Base-by-base conservation (phyloP, 75 land plant species). In the Sequoiadendron giganteum region DNA sequence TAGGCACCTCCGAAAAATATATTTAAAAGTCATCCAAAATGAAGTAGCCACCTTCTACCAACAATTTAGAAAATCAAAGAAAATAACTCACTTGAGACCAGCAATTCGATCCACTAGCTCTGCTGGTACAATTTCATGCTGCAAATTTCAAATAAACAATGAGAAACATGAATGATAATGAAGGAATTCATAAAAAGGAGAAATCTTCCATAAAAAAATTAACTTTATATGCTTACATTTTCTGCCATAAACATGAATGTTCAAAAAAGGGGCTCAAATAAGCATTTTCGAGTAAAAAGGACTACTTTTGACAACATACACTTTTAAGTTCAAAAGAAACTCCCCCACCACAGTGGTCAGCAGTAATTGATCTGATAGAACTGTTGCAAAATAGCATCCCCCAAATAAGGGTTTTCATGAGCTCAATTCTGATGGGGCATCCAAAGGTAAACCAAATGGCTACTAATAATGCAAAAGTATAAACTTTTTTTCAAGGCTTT, bases 121-220 rank as follows among this genome's bases (percentile, higher is more conserved):
- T 10, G 93, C 89, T 1, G 99, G 99, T 1, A 98, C 99, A 88
- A 98, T 95, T 87, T 98, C 97, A 86, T 98, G 99, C 99, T 97
- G 94, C 79, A 89, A 75, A n/a, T 11, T 14, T 86, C 83, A 82
- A 10, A 88, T 70, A 25, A n/a, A 34, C 18, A 84, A 89, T 38
- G 5, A 58, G 11, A 75, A 91, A 87, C 40, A 79, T 4, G 42
- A 86, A 84, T 1, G 19, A 48, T 5, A 87, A 32, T 47, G 47
- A 83, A 87, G 15, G 8, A 38, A 18, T 13, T n/a, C 68, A 52
- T 68, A 72, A 34, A 49, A 87, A 91, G 48, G 32, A 47, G 14
- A 30, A 47, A 47, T 82, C n/a, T 34, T 75, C 13, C 30, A 47
- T n/a, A 34, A n/a, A 47, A 7, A 82, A 82, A 3, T 45, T 28